Conservation (phyloP, 1,139 yeast species). For the Taphrina wiesneri region DNA sequence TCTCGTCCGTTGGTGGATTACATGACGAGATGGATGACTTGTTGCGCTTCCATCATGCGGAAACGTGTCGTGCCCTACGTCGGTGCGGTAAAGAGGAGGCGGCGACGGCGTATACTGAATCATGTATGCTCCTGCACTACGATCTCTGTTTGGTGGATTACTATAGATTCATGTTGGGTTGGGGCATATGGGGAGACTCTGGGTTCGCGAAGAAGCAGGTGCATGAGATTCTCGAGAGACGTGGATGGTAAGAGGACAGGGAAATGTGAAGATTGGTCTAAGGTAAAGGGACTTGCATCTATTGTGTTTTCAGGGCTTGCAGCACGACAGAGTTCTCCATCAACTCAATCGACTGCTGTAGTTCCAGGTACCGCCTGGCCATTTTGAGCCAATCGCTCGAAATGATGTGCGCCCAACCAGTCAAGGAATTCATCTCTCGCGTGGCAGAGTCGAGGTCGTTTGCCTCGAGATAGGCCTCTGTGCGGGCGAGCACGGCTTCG, state of each 20-base stretch:
- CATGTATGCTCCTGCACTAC: slow-evolving; percentile 2
- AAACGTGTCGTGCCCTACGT: background rate
- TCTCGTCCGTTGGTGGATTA: too few species aligned
- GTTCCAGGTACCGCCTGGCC: slow-evolving; percentile 44
- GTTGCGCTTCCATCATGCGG: too few species aligned
- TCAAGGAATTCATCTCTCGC: slow-evolving; percentile 82
- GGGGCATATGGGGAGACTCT: slow-evolving; percentile 18
- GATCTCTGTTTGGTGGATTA: slow-evolving; percentile 9
- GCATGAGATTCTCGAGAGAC: too few species aligned
- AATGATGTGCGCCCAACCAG: slow-evolving; percentile 90
- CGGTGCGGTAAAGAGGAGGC: background rate
- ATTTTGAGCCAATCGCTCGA: slow-evolving; percentile 90
- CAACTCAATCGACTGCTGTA: slow-evolving; percentile 36
- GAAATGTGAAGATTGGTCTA: background rate
- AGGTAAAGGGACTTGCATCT: too few species aligned
- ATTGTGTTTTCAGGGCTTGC: slow-evolving; percentile 25
- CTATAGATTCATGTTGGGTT: slow-evolving; percentile 6
- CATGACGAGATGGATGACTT: too few species aligned
- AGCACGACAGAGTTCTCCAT: slow-evolving; percentile 25
- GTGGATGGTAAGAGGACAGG: too few species aligned
- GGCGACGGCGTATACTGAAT: background rate
- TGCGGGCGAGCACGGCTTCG: slow-evolving; percentile 85
- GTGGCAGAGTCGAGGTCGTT: slow-evolving; percentile 86
- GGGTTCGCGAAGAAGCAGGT: too few species aligned
- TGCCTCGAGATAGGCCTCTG: slow-evolving; percentile 70